Base-by-base conservation (phyloP, 768 basidiomycete species). In the Tubosaeta brunneosetosa region DNA sequence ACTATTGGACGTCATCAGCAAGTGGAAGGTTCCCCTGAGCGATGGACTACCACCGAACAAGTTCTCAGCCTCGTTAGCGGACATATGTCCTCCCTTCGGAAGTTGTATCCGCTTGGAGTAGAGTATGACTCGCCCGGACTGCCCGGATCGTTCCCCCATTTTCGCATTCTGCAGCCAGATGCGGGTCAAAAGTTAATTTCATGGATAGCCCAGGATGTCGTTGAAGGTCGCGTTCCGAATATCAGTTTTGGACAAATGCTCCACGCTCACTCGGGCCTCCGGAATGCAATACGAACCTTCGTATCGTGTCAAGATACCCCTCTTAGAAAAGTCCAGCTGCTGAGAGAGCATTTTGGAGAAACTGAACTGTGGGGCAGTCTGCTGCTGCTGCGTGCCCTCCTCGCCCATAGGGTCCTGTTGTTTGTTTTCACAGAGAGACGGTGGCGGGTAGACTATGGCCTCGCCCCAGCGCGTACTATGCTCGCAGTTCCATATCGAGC, bases 11-110 rank as follows among this genome's bases (percentile, higher is more conserved):
- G 43, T 6, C 67, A 66, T 42, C 56, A 38, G 26, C 58, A 49
- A 7, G 37, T 74, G 8, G 57, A 72, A 43, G 70, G 64, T 7
- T 58, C 55, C 27, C 71, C 69, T 0, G 63, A 72, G 25, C 59
- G 72, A 51, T 75, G 74, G 74, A 61, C 55, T 1, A 70, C 60
- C 9, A 63, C 60, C 0, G 58, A 73, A 42, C 62, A 72, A 19
- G 47, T 74, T n/a, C 57, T 75, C 10, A 8, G 36, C 13, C 61
- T 68, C 19, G 58, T 72, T 1, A 51, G 48, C 9, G 59, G 53
- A 4, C 51, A 58, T 16, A 62, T 60, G 2, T 3, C 37, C 16
- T 43, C 38, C 6, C 52, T 68, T n/a, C 46, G 27, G n/a, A 29
- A 16, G 5, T 4, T 6, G 3, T 58, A 43, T 29, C 58, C 44